These are phyloP conservation scores for Trichocomaceae sp. DNA, from an alignment of 2,329 filamentous ascomycete species.

Conservation along the genomic window DNA sequence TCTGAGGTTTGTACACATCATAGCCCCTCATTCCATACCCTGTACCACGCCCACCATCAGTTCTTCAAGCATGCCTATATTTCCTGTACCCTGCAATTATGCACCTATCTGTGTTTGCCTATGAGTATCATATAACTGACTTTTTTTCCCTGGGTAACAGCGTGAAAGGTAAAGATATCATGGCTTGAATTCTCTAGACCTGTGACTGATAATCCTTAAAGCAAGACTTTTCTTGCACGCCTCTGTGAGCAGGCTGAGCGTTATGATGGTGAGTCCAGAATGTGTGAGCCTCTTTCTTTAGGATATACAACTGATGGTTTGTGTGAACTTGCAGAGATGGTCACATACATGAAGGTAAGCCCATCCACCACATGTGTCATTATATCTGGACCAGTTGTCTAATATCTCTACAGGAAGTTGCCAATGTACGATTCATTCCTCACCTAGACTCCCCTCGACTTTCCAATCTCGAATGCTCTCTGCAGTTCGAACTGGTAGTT, in stretches of 20 bases:
- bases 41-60: constrained; percentile 18
- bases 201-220: constrained; percentile 43
- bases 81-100: constrained; percentile 10
- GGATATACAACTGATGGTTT: constrained; percentile 14
- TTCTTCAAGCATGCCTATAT: constrained; percentile 21
- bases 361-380: neutral
- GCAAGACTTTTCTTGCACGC: constrained; percentile 99
- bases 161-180: constrained; percentile 59
- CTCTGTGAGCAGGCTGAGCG: constrained; percentile 99
- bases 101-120: neutral
- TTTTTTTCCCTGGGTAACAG: constrained; percentile 39
- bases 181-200: constrained; percentile 13
- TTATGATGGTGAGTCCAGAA: constrained; percentile 72
- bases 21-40: constrained; percentile 19
- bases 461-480: neutral
- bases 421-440: constrained; percentile 58
- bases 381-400: constrained; percentile 17
- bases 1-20: constrained; percentile 51
- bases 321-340: constrained; percentile 63
- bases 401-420: constrained; percentile 64
- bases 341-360: constrained; percentile 89
- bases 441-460: neutral
- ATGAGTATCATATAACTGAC: constrained; percentile 29
- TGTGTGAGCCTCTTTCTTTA: neutral
- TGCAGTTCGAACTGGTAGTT: constrained; percentile 13